phyloP scores from a whole-genome alignment of 2,329 filamentous ascomycete species.

The Aspergillus novofumigatus region DNA sequence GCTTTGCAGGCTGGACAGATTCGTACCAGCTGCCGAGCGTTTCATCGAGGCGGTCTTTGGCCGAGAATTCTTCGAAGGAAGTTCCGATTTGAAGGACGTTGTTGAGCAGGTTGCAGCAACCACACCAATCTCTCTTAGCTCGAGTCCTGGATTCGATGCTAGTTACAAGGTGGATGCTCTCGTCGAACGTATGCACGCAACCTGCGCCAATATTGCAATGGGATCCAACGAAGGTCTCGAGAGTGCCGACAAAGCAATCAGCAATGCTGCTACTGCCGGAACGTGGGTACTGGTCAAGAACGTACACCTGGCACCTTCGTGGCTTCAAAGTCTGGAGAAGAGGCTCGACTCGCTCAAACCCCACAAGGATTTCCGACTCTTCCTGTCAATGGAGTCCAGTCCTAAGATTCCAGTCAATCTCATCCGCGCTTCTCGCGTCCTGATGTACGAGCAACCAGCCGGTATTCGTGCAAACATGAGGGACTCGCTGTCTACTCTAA shows the following conservation, averaged over 20 bases:
- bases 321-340: constrained; percentile 97
- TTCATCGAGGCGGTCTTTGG: constrained; percentile 87
- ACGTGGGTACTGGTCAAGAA: constrained; percentile 99
- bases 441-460: constrained; percentile 98
- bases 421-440: constrained; percentile 82
- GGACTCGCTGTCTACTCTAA: constrained; percentile 83
- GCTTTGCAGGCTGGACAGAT: constrained; percentile 89
- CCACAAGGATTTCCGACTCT: constrained; percentile 86
- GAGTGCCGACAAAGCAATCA: constrained; percentile 92
- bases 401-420: constrained; percentile 96
- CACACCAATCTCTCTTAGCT: constrained; percentile 85
- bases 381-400: constrained; percentile 96
- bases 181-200: constrained; percentile 75
- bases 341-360: constrained; percentile 92
- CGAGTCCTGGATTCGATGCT: constrained; percentile 93
- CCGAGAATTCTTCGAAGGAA: constrained; percentile 72
- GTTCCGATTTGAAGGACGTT: constrained; percentile 79
- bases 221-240: constrained; percentile 92
- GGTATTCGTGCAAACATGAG: constrained; percentile 98
- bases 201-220: constrained; percentile 97
- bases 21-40: constrained; percentile 87
- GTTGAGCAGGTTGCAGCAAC: constrained; percentile 79
- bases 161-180: constrained; percentile 98
- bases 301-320: constrained; percentile 90
- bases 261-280: constrained; percentile 83